Evolutionary conservation across 345 rosid species (phyloP).

Genomic region (Hirschfeldia incana): DNA sequence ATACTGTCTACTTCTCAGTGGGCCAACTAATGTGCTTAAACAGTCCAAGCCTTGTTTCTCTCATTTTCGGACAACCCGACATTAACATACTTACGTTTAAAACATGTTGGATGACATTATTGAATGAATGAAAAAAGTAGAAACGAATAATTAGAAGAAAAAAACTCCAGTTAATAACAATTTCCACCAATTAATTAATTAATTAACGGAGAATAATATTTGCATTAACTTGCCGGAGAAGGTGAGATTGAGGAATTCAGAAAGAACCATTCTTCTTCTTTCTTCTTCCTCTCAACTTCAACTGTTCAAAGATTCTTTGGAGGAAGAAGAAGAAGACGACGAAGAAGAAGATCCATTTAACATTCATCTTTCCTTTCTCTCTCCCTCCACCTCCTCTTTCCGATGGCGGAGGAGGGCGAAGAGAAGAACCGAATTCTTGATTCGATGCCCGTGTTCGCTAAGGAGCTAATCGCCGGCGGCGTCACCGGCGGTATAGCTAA

Average conservation of each 20-base stretch:
- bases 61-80: not conserved
- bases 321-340: constrained; percentile 6
- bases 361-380: not conserved
- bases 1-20: not conserved
- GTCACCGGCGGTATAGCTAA: constrained; percentile 90
- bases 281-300: constrained; percentile 20
- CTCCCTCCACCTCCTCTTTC: constrained; percentile 20
- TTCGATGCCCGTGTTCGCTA: constrained; percentile 71
- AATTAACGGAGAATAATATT: constrained; percentile 1
- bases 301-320: constrained; percentile 14
- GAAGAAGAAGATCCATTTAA: too few species aligned
- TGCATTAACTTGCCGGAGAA: constrained; percentile 28
- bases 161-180: not conserved
- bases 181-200: constrained; percentile 3
- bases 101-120: not conserved
- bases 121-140: not conserved
- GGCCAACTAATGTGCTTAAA: not conserved
- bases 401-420: constrained; percentile 51
- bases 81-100: not conserved
- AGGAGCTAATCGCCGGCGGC: constrained; percentile 89
- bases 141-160: not conserved
- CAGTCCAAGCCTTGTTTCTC: not conserved
- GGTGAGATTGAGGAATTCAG: constrained; percentile 20
- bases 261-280: not conserved
- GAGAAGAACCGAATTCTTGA: constrained; percentile 64